Base-by-base conservation (phyloP, 1,139 yeast genomes). In the Lodderomyces margitis region DNA sequence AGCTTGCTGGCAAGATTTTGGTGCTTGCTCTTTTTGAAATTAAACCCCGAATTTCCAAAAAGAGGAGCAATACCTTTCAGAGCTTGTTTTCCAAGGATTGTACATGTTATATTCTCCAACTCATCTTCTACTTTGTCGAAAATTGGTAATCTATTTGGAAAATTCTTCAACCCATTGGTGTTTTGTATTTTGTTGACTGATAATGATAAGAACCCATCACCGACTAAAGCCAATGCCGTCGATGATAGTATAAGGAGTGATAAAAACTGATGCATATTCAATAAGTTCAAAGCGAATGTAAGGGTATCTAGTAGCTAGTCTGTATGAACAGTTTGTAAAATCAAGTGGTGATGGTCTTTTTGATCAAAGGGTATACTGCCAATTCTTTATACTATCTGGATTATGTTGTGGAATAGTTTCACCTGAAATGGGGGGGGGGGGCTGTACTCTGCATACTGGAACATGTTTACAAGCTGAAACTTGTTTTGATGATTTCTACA, bases 191-290 rank as follows among this genome's bases (percentile, higher is more conserved):
- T 45, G 24, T 36, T 36, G 2, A 45, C 41, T 12, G 42, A 42
- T 7, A 45, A 24, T 12, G 40, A 39, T 12, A 45, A 23, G 17
- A 43, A 45, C 5, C 48, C 48, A 32, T 45, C 48, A 25, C 45
- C 44, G 34, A 37, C 36, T 5, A 32, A 35, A 16, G 41, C 42
- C n/a, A 42, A 23, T 3, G 44, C 36, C 21, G 43, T 23, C 5
- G 46, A 36, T 10, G 41, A 25, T 12, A 45, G 20, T 7, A 40
- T 20, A 8, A 28, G 8, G 8, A 28, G 32, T 8, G 15, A 19
- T 28, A 28, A 28, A 15, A 28, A 28, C 19, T 28, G 32, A 11
- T 15, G 32, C 32, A 28, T 28, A 4, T 28, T 24, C 11, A 7
- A 11, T 6, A 12, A 4, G n/a, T 11, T 24, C 11, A n/a, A 28